Conservation (phyloP, 768 basidiomycete species). For the Xerocomellus amylosporus region DNA sequence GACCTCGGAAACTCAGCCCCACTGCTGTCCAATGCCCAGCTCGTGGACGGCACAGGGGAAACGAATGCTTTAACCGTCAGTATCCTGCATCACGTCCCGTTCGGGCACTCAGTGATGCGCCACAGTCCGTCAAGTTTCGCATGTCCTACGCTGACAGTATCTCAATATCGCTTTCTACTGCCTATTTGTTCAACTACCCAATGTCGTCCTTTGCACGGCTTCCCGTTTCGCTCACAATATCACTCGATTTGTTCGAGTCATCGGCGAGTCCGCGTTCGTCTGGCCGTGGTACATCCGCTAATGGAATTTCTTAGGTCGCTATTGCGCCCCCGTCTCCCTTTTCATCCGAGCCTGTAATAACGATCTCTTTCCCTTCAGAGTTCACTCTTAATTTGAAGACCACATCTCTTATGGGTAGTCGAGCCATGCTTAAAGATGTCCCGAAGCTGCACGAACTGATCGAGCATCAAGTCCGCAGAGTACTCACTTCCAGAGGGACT, state of each 20-base stretch:
- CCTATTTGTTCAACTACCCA: constrained; percentile 82
- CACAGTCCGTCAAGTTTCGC: constrained; percentile 78
- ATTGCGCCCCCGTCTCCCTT: constrained; percentile 58
- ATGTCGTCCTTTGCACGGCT: constrained; percentile 79
- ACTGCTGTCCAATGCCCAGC: constrained; percentile 64
- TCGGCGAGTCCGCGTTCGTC: constrained; percentile 41
- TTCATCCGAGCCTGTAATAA: constrained; percentile 56
- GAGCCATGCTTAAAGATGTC: constrained; percentile 96
- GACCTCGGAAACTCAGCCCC: constrained; percentile 83
- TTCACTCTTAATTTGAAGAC: constrained; percentile 86
- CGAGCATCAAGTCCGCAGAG: constrained; percentile 72
- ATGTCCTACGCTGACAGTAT: constrained; percentile 80
- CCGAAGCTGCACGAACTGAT: constrained; percentile 97
- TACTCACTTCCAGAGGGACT: constrained; percentile 55
- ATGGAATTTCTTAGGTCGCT: constrained; percentile 45
- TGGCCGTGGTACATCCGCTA: background rate
- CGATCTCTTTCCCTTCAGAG: constrained; percentile 75
- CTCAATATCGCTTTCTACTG: constrained; percentile 80
- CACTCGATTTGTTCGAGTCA: constrained; percentile 70
- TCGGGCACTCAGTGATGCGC: constrained; percentile 15
- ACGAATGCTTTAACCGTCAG: constrained; percentile 32
- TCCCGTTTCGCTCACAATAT: constrained; percentile 78
- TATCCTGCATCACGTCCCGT: background rate
- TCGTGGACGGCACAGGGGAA: constrained; percentile 24
- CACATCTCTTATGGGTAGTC: constrained; percentile 89